phyloP scores from a whole-genome alignment of 495 filamentous ascomycete genomes.

The Neurospora tetraspora region DNA sequence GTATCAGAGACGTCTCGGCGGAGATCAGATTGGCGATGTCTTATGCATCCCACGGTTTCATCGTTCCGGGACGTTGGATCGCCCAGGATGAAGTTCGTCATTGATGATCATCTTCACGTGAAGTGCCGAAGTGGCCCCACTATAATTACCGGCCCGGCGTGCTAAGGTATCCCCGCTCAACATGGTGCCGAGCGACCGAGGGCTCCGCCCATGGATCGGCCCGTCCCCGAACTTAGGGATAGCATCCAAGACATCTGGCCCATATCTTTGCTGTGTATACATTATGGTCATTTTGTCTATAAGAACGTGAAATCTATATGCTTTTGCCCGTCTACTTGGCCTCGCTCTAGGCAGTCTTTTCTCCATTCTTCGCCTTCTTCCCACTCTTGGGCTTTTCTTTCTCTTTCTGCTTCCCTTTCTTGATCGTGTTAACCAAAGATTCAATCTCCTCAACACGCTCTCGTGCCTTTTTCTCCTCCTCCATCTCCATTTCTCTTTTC shows the following conservation, averaged over 20 bases:
- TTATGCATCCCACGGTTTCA: background rate
- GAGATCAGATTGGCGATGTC: background rate
- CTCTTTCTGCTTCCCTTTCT: conserved; percentile 33
- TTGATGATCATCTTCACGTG: conserved; percentile 14
- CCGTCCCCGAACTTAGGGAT: background rate
- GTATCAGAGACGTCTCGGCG: background rate
- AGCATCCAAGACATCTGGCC: background rate
- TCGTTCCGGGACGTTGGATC: background rate
- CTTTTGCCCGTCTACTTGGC: background rate
- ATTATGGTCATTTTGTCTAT: background rate
- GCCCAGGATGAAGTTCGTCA: conserved; percentile 1
- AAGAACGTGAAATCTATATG: background rate
- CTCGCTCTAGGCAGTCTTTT: conserved; percentile 4
- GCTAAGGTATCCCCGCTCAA: conserved; percentile 3
- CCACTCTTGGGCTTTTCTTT: conserved; percentile 9
- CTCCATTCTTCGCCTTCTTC: conserved; percentile 14
- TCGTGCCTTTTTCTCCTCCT: conserved; percentile 29
- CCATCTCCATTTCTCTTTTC: conserved; percentile 32
- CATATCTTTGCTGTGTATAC: background rate
- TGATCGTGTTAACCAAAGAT: conserved; percentile 27
- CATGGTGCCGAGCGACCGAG: background rate
- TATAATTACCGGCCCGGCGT: conserved; percentile 2
- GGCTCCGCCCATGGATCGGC: background rate
- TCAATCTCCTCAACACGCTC: conserved; percentile 35
- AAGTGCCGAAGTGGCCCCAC: conserved; percentile 12